Percentiles rank a stretch among this genome's conserved stretches.
Conservation (phyloP, 345 rosid genomes). For the Erucastrum elatum region DNA sequence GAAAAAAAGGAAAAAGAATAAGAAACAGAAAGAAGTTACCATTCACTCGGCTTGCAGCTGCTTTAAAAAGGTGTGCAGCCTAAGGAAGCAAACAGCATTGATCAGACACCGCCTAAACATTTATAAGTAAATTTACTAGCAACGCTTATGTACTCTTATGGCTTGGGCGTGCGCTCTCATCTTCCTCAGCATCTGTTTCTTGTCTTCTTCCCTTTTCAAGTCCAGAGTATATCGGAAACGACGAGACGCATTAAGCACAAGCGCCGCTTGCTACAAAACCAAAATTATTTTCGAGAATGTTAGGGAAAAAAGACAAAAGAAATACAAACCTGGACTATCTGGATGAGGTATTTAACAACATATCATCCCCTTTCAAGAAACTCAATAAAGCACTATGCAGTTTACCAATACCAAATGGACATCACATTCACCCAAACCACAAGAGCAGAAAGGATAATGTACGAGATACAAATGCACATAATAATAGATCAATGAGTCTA, state of each 20-base stretch:
- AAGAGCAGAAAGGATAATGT: too few species aligned
- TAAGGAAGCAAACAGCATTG: slow-evolving; percentile 31
- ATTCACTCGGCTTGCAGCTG: slow-evolving; percentile 51
- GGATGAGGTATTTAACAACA: neutral
- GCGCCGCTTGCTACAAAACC: slow-evolving; percentile 81
- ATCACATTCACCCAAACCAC: neutral
- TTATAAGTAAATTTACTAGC: neutral
- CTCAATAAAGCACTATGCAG: neutral
- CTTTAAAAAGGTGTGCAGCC: slow-evolving; percentile 91
- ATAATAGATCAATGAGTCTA: neutral
- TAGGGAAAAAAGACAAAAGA: neutral
- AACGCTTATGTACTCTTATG: slow-evolving; percentile 55
- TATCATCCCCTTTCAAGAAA: neutral
- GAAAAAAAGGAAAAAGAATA: slow-evolving; percentile 1
- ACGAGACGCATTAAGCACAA: slow-evolving; percentile 95
- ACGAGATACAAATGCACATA: neutral
- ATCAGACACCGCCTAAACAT: slow-evolving; percentile 3
- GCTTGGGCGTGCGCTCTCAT: slow-evolving; percentile 92
- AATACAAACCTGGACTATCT: neutral
- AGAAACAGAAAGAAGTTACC: slow-evolving; percentile 46
- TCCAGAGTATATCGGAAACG: slow-evolving; percentile 95
- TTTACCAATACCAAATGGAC: neutral
- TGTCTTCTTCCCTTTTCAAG: slow-evolving; percentile 84
- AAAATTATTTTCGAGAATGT: neutral
- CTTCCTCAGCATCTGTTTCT: slow-evolving; percentile 56